phyloP scores from a whole-genome alignment of 2,329 filamentous ascomycete species.

The Thelonectria olida region DNA sequence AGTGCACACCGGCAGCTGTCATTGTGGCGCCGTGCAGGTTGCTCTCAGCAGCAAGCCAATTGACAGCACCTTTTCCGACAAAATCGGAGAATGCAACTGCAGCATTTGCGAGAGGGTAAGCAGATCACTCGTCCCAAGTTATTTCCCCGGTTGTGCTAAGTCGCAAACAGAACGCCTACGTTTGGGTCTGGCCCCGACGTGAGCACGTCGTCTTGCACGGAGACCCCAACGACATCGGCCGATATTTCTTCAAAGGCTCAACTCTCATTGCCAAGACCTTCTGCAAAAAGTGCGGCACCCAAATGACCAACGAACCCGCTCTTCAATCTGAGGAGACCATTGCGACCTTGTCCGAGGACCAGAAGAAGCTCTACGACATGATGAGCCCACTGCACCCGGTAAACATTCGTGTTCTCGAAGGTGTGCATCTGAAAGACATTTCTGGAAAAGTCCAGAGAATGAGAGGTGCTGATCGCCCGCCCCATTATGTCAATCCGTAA shows the following conservation, averaged over 20 bases:
- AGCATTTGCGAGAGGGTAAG: constrained; percentile 57
- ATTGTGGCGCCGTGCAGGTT: constrained; percentile 60
- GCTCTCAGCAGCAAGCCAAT: constrained; percentile 54
- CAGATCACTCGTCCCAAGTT: neutral
- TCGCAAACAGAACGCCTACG: constrained; percentile 48
- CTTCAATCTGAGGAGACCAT: constrained; percentile 48
- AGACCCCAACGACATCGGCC: constrained; percentile 47
- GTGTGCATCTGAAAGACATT: constrained; percentile 6
- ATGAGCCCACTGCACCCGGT: constrained; percentile 39
- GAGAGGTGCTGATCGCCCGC: neutral
- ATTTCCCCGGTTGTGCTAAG: neutral
- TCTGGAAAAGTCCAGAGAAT: constrained; percentile 5
- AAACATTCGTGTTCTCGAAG: constrained; percentile 47
- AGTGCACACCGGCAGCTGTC: constrained; percentile 60
- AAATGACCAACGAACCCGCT: constrained; percentile 46
- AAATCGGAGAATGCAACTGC: constrained; percentile 58
- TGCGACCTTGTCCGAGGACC: constrained; percentile 42
- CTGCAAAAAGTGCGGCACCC: constrained; percentile 59
- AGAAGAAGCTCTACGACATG: constrained; percentile 29
- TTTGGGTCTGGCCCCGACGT: constrained; percentile 55
- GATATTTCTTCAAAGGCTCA: constrained; percentile 48
- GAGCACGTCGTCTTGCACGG: constrained; percentile 53
- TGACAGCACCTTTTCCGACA: constrained; percentile 46
- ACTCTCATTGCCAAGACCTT: constrained; percentile 52
- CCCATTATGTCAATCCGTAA: constrained; percentile 8